These are phyloP conservation scores for Puya raimondii DNA, from an alignment of 176 grass and related monocot species.

Conservation along the genomic window DNA sequence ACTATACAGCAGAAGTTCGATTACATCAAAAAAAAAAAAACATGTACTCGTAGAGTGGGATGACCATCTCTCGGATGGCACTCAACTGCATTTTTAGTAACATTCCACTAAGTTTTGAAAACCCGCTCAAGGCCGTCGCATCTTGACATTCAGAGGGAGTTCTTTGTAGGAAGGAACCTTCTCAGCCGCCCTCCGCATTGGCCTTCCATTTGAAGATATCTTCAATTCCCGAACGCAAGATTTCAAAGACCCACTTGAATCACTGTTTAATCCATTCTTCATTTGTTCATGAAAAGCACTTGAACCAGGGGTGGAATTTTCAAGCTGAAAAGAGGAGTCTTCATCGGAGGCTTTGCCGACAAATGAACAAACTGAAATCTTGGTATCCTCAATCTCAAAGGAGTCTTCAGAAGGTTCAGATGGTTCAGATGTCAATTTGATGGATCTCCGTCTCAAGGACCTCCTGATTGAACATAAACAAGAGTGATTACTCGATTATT, in stretches of 20 bases:
- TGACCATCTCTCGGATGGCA: neutral
- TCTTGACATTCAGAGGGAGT: constrained; percentile 45
- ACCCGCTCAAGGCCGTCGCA: constrained; percentile 30
- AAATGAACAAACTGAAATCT: neutral
- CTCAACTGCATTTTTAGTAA: neutral
- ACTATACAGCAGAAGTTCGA: no score
- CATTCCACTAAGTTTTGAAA: neutral
- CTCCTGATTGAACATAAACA: constrained; percentile 19
- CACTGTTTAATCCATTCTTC: constrained; percentile 5
- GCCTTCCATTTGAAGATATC: constrained; percentile 29
- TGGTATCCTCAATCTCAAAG: constrained; percentile 3
- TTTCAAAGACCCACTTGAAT: neutral
- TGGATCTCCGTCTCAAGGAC: constrained; percentile 13
- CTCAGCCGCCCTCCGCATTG: constrained; percentile 34
- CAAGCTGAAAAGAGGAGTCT: constrained; percentile 5
- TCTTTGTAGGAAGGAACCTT: constrained; percentile 54
- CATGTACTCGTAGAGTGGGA: neutral
- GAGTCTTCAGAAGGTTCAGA: constrained; percentile 12
- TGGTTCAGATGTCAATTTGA: constrained; percentile 20
- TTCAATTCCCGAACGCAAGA: constrained; percentile 10
- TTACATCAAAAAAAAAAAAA: neutral
- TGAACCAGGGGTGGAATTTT: constrained; percentile 5
- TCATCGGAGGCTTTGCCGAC: constrained; percentile 1
- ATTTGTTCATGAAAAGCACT: neutral
- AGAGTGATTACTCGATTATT: neutral